Percentiles rank a stretch among this genome's conserved stretches.
Conservation (phyloP, 441 rosid genomes). For the Melastoma candidum region DNA sequence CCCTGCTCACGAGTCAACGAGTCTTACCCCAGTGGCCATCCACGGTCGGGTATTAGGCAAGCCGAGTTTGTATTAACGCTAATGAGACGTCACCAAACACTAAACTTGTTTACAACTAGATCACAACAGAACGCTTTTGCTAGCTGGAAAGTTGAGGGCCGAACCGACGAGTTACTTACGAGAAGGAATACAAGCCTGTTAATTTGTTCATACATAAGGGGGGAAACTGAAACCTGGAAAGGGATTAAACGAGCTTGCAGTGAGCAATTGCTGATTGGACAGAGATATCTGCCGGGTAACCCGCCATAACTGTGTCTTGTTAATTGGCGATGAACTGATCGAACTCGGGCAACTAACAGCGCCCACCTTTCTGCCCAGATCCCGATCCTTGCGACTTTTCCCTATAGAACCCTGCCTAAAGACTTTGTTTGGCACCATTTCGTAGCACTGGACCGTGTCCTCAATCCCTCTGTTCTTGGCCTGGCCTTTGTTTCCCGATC, state of each 20-base stretch:
- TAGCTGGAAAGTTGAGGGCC: too few relatives aligned
- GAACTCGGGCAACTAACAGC: conserved; percentile 1
- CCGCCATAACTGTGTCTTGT: too few relatives aligned
- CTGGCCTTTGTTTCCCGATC: neutral
- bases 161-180: too few relatives aligned
- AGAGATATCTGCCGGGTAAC: conserved; percentile 7
- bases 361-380: neutral
- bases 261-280: conserved; percentile 14
- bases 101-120: too few relatives aligned
- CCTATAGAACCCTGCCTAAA: neutral
- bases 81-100: too few relatives aligned
- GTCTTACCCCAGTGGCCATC: too few relatives aligned
- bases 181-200: too few relatives aligned
- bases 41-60: too few relatives aligned
- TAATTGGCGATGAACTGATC: conserved; percentile 2
- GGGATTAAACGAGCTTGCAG: conserved; percentile 9
- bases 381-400: neutral
- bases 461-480: conserved; percentile 2
- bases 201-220: too few relatives aligned
- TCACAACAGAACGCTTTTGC: too few relatives aligned
- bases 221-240: conserved; percentile 4
- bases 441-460: neutral
- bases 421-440: neutral
- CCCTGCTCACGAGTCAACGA: too few relatives aligned
- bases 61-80: too few relatives aligned